phyloP scores from a whole-genome alignment of 176 grass and related monocot species.

The Ensete ventricosum region DNA sequence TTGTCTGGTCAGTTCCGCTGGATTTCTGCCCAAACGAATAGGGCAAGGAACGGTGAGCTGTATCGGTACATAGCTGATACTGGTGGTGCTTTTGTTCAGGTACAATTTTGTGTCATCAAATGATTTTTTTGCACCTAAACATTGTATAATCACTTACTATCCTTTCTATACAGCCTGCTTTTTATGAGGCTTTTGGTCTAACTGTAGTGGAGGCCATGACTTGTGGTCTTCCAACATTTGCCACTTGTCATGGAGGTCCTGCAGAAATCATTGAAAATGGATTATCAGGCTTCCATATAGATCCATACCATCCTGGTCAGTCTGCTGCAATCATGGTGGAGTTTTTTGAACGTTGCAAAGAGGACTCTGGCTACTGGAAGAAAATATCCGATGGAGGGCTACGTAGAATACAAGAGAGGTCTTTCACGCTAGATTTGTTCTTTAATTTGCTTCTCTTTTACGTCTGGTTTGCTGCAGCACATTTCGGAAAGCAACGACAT shows the following conservation, averaged over 20 bases:
- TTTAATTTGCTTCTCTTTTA: not conserved
- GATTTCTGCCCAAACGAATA: slow-evolving; percentile 96
- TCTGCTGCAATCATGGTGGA: slow-evolving; percentile 54
- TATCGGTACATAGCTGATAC: slow-evolving; percentile 96
- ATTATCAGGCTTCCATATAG: slow-evolving; percentile 86
- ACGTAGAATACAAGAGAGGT: slow-evolving; percentile 75
- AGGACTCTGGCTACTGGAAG: slow-evolving; percentile 54
- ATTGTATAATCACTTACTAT: not conserved
- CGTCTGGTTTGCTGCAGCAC: not conserved
- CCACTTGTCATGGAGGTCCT: slow-evolving; percentile 85
- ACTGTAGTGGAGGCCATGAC: slow-evolving; percentile 98
- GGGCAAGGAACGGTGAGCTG: slow-evolving; percentile 72
- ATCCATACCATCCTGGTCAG: slow-evolving; percentile 79
- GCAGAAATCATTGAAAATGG: slow-evolving; percentile 90
- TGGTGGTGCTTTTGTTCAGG: slow-evolving; percentile 85
- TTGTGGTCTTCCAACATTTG: slow-evolving; percentile 90
- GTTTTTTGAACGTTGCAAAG: slow-evolving; percentile 66
- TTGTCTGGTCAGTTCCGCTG: slow-evolving; percentile 89
- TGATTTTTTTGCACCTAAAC: not conserved
- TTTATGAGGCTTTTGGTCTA: slow-evolving; percentile 95
- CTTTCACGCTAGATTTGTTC: slow-evolving; percentile 8
- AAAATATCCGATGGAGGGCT: slow-evolving; percentile 60
- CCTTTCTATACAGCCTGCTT: slow-evolving; percentile 58
- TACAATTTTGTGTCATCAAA: slow-evolving; percentile 20
- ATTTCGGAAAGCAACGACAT: not conserved